Conservation (phyloP, 108 stramenopile genomes). For the Skeletonema costatum region DNA sequence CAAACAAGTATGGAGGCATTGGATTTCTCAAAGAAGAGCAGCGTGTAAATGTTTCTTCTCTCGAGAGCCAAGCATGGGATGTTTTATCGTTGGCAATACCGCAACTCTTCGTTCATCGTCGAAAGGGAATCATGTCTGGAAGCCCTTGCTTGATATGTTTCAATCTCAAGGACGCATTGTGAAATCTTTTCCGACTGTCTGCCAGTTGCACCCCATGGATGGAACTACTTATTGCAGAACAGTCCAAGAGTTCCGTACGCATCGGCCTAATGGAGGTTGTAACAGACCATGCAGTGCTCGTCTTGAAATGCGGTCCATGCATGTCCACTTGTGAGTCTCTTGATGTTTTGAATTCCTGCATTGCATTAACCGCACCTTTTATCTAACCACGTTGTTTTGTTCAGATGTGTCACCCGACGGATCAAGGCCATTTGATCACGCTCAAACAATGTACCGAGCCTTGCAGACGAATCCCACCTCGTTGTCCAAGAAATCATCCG, state of each 20-base stretch:
- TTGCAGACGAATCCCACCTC: constrained; percentile 43
- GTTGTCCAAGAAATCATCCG: constrained; percentile 32
- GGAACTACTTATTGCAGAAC: constrained; percentile 13
- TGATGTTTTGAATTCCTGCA: too few species aligned
- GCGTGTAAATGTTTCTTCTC: constrained; percentile 91
- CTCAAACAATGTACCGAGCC: constrained; percentile 34
- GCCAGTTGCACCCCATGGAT: constrained; percentile 43
- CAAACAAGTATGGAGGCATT: constrained; percentile 60
- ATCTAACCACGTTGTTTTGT: too few species aligned
- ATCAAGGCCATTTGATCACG: constrained; percentile 28
- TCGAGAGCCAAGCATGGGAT: constrained; percentile 75
- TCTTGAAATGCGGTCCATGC: constrained; percentile 51
- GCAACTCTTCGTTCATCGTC: constrained; percentile 21
- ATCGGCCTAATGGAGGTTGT: constrained; percentile 56
- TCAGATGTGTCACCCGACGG: constrained; percentile 49
- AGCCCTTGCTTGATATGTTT: constrained; percentile 33
- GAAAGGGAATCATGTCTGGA: constrained; percentile 39
- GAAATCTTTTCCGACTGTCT: constrained; percentile 42
- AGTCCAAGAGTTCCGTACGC: constrained; percentile 17
- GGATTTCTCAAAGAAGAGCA: constrained; percentile 88
- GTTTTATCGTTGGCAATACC: constrained; percentile 56
- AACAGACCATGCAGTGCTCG: constrained; percentile 34
- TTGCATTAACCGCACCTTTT: too few species aligned
- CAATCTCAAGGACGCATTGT: constrained; percentile 19
- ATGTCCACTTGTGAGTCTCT: constrained; percentile 15